Conservation (phyloP, 148 eudicot species). For the Spergularia marina region DNA sequence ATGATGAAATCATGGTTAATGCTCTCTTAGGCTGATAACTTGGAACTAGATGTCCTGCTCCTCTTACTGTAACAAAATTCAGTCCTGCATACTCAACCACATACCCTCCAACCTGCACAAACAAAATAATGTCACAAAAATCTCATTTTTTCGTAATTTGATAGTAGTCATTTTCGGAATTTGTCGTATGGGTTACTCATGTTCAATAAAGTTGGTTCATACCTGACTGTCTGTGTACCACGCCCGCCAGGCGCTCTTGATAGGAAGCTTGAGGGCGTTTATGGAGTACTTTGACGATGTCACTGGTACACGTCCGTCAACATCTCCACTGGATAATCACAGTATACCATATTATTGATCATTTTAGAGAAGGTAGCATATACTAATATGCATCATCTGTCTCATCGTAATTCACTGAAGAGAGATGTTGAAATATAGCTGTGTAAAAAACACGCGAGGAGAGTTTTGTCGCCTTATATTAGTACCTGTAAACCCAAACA, state of each 20-base stretch:
- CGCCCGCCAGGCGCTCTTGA: conserved; percentile 45
- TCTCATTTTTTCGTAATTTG: no score
- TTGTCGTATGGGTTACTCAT: no score
- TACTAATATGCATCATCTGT: no score
- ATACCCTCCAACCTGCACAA: conserved; percentile 49
- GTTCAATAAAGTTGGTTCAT: background rate
- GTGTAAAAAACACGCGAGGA: no score
- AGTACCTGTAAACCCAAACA: conserved; percentile 51
- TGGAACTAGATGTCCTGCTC: conserved; percentile 50
- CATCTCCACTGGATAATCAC: conserved; percentile 44
- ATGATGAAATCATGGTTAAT: conserved; percentile 34
- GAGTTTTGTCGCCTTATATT: background rate
- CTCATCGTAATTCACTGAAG: no score
- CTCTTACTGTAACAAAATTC: conserved; percentile 42
- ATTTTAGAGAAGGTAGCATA: no score
- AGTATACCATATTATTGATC: background rate
- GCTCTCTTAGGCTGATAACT: conserved; percentile 48
- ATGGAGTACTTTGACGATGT: conserved; percentile 49
- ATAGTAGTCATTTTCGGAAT: background rate
- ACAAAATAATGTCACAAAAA: background rate
- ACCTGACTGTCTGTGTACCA: conserved; percentile 49
- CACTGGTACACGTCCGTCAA: conserved; percentile 52
- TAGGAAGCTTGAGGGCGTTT: conserved; percentile 41
- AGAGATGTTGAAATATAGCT: no score
- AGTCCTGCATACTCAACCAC: conserved; percentile 40